Conservation (phyloP, 495 filamentous ascomycete genomes). For the Neurospora sp. region DNA sequence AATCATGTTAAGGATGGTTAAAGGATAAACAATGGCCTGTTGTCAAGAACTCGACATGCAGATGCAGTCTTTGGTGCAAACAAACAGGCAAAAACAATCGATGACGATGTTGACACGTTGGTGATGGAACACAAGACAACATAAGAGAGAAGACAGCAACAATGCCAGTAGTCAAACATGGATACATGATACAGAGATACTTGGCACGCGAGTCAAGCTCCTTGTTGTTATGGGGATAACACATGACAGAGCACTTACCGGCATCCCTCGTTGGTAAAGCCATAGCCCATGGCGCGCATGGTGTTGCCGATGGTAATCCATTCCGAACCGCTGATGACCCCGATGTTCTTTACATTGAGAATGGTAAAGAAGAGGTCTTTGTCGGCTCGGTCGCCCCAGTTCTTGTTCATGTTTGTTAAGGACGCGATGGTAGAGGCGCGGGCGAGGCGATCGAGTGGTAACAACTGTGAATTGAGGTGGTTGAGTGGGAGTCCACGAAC, state of each 20-base stretch:
- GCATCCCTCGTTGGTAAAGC: conserved; percentile 45
- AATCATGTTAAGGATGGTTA: not conserved
- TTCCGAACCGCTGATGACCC: conserved; percentile 43
- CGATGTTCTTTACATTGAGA: conserved; percentile 43
- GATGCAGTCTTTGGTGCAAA: not conserved
- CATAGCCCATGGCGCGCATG: conserved; percentile 40
- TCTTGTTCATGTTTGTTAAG: conserved; percentile 34
- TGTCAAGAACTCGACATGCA: not conserved
- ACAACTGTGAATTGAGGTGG: not conserved
- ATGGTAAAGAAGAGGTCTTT: conserved; percentile 46
- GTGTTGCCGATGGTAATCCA: conserved; percentile 43
- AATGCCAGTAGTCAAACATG: not conserved
- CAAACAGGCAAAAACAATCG: not conserved
- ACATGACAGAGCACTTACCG: conserved; percentile 28
- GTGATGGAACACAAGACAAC: not conserved
- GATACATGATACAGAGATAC: not conserved
- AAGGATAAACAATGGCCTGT: not conserved
- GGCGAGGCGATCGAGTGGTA: conserved; percentile 2
- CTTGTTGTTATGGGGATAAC: not conserved
- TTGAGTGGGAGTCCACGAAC: conserved; percentile 6
- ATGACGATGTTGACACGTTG: not conserved
- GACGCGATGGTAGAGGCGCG: not conserved
- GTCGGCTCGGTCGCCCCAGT: conserved; percentile 44
- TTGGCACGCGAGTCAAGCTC: not conserved
- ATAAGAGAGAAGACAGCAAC: not conserved